Evolutionary conservation across 306 rosid species (phyloP).

Genomic region (Prunus kanzakura): DNA sequence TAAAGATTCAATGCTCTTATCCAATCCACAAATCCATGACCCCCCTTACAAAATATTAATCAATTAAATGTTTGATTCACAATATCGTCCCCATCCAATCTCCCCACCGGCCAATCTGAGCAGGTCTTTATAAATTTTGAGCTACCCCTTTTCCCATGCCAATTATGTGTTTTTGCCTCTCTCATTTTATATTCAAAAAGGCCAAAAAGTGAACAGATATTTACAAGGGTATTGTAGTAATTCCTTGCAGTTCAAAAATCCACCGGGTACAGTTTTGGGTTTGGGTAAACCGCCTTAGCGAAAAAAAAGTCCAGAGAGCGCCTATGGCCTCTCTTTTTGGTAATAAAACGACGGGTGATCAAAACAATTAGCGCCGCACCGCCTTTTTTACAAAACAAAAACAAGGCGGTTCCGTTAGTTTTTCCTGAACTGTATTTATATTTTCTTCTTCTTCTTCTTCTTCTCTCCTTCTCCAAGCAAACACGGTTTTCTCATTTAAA

Average conservation of each 20-base stretch:
- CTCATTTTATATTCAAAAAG: background rate
- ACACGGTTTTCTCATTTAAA: background rate
- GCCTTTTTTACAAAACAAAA: background rate
- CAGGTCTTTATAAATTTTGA: background rate
- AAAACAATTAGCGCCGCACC: slow-evolving; percentile 33
- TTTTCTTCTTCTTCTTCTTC: background rate
- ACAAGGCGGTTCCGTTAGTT: slow-evolving; percentile 36
- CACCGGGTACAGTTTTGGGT: background rate
- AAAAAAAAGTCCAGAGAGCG: too few relatives aligned
- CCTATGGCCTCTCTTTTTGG: background rate
- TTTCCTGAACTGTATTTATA: background rate
- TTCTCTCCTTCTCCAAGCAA: slow-evolving; percentile 1
- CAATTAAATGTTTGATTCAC: background rate
- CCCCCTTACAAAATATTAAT: too few relatives aligned
- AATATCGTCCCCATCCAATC: background rate
- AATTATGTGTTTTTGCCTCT: too few relatives aligned
- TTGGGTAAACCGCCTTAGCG: background rate
- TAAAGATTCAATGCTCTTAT: too few relatives aligned
- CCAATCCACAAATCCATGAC: too few relatives aligned
- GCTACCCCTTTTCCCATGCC: background rate
- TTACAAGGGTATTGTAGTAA: background rate
- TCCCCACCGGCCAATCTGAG: background rate
- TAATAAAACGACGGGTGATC: background rate
- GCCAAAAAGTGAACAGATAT: background rate
- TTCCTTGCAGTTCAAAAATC: background rate